Conservation (phyloP, 2,329 filamentous ascomycete genomes). For the Cladorrhinum sp. region DNA sequence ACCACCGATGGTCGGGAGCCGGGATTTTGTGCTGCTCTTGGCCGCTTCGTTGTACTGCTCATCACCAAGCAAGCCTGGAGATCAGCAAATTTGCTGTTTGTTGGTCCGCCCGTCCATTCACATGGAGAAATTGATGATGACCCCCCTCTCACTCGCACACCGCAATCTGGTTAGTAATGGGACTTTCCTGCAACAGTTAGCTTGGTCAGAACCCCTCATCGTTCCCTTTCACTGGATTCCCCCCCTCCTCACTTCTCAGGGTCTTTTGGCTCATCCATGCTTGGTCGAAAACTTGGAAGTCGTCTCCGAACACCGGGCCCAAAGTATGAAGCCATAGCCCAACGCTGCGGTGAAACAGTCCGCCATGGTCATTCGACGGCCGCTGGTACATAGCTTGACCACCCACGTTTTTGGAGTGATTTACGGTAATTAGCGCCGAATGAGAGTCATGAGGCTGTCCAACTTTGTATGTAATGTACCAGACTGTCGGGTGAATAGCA, state of each 20-base stretch:
- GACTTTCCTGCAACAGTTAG: conserved; percentile 1
- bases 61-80: not conserved
- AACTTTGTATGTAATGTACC: conserved; percentile 1
- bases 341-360: conserved; percentile 20
- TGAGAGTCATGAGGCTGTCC: conserved; percentile 3
- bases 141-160: not conserved
- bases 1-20: not conserved
- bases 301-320: not conserved
- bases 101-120: not conserved
- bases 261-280: not conserved
- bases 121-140: not conserved
- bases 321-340: conserved; percentile 4
- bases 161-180: not conserved
- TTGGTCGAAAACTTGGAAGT: not conserved
- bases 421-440: not conserved
- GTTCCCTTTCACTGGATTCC: not conserved
- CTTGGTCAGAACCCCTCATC: not conserved
- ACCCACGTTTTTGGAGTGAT: not conserved
- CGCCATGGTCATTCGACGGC: conserved; percentile 13
- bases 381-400: conserved; percentile 4
- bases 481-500: not conserved
- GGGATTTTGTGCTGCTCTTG: not conserved
- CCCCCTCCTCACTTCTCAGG: not conserved
- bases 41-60: not conserved
- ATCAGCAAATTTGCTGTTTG: not conserved